Evolutionary conservation across 345 rosid species (phyloP).

Genomic region (Fremontodendron californicum): DNA sequence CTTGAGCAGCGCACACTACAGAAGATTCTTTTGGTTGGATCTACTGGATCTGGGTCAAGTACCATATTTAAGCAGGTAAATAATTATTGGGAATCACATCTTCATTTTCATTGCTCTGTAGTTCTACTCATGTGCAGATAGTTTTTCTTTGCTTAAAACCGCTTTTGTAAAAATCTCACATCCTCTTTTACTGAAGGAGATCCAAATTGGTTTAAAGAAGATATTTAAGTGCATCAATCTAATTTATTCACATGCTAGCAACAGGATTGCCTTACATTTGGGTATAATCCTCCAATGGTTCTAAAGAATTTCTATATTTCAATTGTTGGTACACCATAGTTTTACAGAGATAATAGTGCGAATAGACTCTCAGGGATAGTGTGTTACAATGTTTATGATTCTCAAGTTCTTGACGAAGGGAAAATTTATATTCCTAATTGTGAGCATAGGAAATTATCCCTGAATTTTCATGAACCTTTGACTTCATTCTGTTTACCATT

Average conservation of each 20-base stretch:
- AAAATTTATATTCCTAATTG: neutral
- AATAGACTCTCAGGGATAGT: neutral
- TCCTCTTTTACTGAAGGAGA: neutral
- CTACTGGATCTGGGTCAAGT: conserved; percentile 87
- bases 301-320: neutral
- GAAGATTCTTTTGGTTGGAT: conserved; percentile 85
- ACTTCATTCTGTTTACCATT: neutral
- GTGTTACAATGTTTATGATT: neutral
- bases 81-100: conserved; percentile 7
- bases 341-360: neutral
- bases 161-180: neutral
- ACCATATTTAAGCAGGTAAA: conserved; percentile 94
- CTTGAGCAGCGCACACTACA: conserved; percentile 67
- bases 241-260: neutral
- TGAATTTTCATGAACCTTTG: conserved; percentile 3
- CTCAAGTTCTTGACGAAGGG: neutral
- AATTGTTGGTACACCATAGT: neutral
- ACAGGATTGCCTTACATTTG: neutral
- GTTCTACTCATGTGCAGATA: neutral
- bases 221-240: neutral
- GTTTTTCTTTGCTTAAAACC: neutral
- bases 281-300: neutral
- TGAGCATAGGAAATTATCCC: neutral
- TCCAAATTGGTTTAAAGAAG: neutral
- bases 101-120: neutral